Evolutionary conservation across 441 rosid genomes (phyloP).

Genomic region (Flueggea neowawraea): DNA sequence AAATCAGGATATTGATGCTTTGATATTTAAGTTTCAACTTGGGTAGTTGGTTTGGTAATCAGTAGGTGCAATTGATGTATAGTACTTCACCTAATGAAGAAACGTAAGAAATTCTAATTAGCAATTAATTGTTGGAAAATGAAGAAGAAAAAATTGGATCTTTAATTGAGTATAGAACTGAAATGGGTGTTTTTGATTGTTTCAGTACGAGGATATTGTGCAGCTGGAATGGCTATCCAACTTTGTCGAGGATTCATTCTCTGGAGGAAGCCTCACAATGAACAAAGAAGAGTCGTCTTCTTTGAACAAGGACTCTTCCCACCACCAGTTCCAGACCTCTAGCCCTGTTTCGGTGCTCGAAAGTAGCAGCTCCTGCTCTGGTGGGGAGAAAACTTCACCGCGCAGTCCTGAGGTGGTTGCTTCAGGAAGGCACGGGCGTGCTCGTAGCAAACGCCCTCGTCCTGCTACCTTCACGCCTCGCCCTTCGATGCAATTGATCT

Average conservation of each 20-base stretch:
- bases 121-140: neutral
- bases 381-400: conserved; percentile 39
- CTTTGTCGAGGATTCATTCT: conserved; percentile 80
- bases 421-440: conserved; percentile 59
- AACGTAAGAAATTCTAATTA: too few species aligned
- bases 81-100: too few species aligned
- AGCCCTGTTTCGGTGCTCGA: conserved; percentile 96
- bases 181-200: neutral
- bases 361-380: conserved; percentile 84
- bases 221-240: conserved; percentile 77
- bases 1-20: too few species aligned
- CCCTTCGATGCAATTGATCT: conserved; percentile 39
- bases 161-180: neutral
- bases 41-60: too few species aligned
- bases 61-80: too few species aligned
- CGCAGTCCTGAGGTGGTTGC: conserved; percentile 32
- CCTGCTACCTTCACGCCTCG: conserved; percentile 63
- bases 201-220: conserved; percentile 90
- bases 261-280: conserved; percentile 59
- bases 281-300: conserved; percentile 36
- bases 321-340: conserved; percentile 53
- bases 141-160: neutral
- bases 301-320: conserved; percentile 36
- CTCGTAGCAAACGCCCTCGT: conserved; percentile 94
- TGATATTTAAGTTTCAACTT: too few species aligned